These are phyloP conservation scores for Pyrenochaeta sp. DNA, from an alignment of 2,329 filamentous ascomycete genomes.

Conservation along the genomic window DNA sequence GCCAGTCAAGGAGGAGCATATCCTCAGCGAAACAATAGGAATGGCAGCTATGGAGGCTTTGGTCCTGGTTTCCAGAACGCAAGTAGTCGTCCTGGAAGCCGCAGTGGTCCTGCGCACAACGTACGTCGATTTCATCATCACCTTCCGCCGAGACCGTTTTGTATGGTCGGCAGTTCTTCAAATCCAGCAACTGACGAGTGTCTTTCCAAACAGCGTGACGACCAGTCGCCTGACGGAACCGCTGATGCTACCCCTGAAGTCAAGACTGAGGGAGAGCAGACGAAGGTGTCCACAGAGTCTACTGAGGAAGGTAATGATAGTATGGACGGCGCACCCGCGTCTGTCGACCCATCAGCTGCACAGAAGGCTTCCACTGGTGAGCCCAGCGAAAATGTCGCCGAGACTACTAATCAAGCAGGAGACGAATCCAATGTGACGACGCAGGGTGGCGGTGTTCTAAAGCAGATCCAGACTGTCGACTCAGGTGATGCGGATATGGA, in stretches of 20 bases:
- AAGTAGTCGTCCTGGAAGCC: slow-evolving; percentile 43
- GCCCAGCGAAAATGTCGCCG: slow-evolving; percentile 16
- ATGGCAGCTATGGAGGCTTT: slow-evolving; percentile 51
- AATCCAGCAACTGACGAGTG: slow-evolving; percentile 36
- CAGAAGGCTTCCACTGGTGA: slow-evolving; percentile 14
- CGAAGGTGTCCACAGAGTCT: slow-evolving; percentile 29
- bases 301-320: slow-evolving; percentile 43
- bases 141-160: slow-evolving; percentile 16
- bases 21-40: slow-evolving; percentile 50
- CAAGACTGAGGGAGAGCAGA: slow-evolving; percentile 42
- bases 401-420: slow-evolving; percentile 29
- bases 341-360: slow-evolving; percentile 10
- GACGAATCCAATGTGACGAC: slow-evolving; percentile 20
- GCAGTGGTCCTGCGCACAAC: slow-evolving; percentile 38
- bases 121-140: slow-evolving; percentile 46
- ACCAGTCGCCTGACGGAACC: slow-evolving; percentile 39
- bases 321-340: slow-evolving; percentile 14
- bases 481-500: slow-evolving; percentile 34
- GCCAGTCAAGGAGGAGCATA: slow-evolving; percentile 68
- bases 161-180: slow-evolving; percentile 13
- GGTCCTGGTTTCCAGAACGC: slow-evolving; percentile 36
- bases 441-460: slow-evolving; percentile 30
- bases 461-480: slow-evolving; percentile 47
- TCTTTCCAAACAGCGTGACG: slow-evolving; percentile 38
- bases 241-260: slow-evolving; percentile 43